A percentile compares a stretch with the other conserved stretches of the same genome.
Conservation (phyloP, 805 yeast genomes). For the Saturnispora halmiae region DNA sequence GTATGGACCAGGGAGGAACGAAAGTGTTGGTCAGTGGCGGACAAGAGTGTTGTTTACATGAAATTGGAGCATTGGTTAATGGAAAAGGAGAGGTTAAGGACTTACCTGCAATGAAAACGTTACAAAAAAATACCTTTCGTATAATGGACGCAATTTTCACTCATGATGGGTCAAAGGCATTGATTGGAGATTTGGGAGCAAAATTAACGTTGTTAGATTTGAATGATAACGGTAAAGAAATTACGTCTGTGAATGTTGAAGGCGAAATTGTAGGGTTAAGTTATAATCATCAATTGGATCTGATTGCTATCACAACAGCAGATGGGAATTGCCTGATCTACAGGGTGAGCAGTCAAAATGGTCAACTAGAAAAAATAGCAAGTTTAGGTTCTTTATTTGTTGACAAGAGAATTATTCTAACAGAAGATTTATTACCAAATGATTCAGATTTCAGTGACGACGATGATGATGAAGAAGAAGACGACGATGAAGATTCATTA, state of each 20-base stretch:
- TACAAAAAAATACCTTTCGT: slow-evolving; percentile 12
- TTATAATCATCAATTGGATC: slow-evolving; percentile 48
- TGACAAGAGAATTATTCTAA: slow-evolving; percentile 22
- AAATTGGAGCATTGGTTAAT: slow-evolving; percentile 19
- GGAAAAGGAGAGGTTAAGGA: slow-evolving; percentile 1
- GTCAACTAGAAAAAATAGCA: slow-evolving; percentile 43
- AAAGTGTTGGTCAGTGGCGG: slow-evolving; percentile 33
- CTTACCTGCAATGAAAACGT: slow-evolving; percentile 3
- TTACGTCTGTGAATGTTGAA: slow-evolving; percentile 30
- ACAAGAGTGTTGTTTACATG: slow-evolving; percentile 31
- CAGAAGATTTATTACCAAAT: slow-evolving; percentile 16
- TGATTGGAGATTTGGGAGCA: slow-evolving; percentile 62
- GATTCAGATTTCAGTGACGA: slow-evolving; percentile 33
- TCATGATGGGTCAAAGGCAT: slow-evolving; percentile 49
- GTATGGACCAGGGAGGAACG: slow-evolving; percentile 18
- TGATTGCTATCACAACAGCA: slow-evolving; percentile 48
- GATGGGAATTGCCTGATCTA: slow-evolving; percentile 52
- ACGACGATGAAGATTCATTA: slow-evolving; percentile 26
- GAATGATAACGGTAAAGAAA: slow-evolving; percentile 25
- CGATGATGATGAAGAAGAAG: slow-evolving; percentile 21
- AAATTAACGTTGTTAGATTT: slow-evolving; percentile 43
- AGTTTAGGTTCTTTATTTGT: slow-evolving; percentile 35
- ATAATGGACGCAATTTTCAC: slow-evolving; percentile 47
- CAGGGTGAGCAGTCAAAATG: slow-evolving; percentile 38
- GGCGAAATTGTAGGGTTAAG: slow-evolving; percentile 52